Percentiles rank a stretch among this genome's conserved stretches.
phyloP scores from a whole-genome alignment of 1,139 yeast genomes.

The Saccharomycopsis hybrid region DNA sequence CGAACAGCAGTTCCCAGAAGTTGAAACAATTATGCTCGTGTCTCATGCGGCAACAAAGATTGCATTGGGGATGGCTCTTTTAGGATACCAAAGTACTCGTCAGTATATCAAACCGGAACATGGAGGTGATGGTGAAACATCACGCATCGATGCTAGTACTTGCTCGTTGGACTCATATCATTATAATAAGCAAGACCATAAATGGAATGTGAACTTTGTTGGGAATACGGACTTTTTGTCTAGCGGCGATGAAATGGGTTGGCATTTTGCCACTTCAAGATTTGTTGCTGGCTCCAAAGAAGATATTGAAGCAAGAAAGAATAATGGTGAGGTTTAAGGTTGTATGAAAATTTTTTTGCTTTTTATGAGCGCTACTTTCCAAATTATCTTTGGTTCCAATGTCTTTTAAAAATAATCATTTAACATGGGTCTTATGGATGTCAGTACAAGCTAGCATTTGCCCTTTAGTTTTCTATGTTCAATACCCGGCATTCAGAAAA shows the following conservation, averaged over 20 bases:
- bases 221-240: slow-evolving; percentile 46
- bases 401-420: too few species aligned
- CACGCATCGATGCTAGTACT: slow-evolving; percentile 46
- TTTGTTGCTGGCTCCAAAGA: slow-evolving; percentile 60
- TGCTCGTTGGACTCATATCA: slow-evolving; percentile 47
- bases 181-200: slow-evolving; percentile 19
- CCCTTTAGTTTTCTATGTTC: too few species aligned
- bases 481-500: too few species aligned
- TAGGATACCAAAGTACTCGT: slow-evolving; percentile 35
- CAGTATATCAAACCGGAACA: slow-evolving; percentile 32
- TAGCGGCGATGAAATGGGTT: slow-evolving; percentile 54
- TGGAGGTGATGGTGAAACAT: slow-evolving; percentile 33
- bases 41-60: slow-evolving; percentile 61
- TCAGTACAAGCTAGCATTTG: too few species aligned
- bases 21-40: slow-evolving; percentile 39
- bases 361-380: too few species aligned
- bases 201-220: slow-evolving; percentile 43
- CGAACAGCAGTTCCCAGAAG: slow-evolving; percentile 39
- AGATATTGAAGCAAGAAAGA: slow-evolving; percentile 42
- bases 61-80: slow-evolving; percentile 48
- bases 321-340: background rate
- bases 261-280: slow-evolving; percentile 43
- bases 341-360: too few species aligned
- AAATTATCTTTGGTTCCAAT: too few species aligned
- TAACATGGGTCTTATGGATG: too few species aligned